Percentiles rank a stretch among this genome's conserved stretches.
phyloP scores from a whole-genome alignment of 345 rosid species.

The Conringia planisiliqua region DNA sequence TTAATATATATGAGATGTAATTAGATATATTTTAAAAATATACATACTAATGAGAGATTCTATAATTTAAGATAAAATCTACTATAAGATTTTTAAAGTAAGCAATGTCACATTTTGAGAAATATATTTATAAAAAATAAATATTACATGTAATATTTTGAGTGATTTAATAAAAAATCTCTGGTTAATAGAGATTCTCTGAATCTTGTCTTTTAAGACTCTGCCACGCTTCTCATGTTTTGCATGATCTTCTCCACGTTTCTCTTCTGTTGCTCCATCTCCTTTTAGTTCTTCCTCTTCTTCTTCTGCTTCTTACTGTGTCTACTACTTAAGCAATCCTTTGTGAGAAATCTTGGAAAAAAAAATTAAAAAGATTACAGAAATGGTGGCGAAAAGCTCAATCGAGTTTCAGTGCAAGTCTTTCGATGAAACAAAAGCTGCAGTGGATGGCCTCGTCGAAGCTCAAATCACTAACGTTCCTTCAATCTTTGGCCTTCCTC shows the following conservation, averaged over 20 bases:
- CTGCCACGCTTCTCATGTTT: constrained; percentile 3
- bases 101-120: background rate
- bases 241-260: constrained; percentile 26
- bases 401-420: background rate
- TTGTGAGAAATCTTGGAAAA: background rate
- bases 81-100: background rate
- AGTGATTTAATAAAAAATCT: background rate
- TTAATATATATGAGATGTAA: background rate
- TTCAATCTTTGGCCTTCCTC: constrained; percentile 32
- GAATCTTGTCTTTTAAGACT: background rate
- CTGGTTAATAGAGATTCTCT: background rate
- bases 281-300: background rate
- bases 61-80: background rate
- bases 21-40: background rate
- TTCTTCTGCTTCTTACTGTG: background rate
- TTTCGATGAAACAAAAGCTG: background rate
- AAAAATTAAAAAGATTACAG: background rate
- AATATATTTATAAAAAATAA: too few relatives aligned
- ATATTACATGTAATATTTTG: too few relatives aligned
- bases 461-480: constrained; percentile 30
- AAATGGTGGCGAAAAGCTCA: constrained; percentile 1
- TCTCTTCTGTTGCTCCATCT: background rate
- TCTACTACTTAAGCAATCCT: background rate
- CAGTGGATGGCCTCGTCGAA: constrained; percentile 15
- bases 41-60: background rate